These are phyloP conservation scores for Saccharomycopsis sp. DNA, from an alignment of 805 yeast species.

Conservation along the genomic window DNA sequence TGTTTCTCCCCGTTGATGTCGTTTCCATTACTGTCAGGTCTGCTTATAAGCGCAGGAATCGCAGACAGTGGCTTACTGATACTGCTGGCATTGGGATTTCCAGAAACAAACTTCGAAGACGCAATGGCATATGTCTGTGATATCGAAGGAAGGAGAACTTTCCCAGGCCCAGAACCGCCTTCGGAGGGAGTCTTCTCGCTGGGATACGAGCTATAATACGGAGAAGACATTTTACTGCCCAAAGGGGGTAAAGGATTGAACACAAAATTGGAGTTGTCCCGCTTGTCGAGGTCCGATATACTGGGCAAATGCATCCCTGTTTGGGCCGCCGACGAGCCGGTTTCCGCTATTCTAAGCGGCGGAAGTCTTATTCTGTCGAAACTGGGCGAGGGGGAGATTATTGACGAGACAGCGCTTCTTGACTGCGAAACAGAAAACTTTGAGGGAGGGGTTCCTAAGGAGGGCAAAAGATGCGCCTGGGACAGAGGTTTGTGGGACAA, in stretches of 20 bases:
- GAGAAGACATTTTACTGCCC: not conserved
- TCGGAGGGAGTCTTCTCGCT: not conserved
- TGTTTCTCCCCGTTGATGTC: not conserved
- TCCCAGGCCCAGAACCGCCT: not conserved
- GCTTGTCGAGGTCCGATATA: not conserved
- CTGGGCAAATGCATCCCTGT: not conserved
- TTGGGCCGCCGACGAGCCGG: not conserved
- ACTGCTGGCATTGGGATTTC: not conserved
- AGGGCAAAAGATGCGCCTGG: not conserved
- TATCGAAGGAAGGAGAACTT: not conserved
- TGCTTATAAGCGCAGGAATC: not conserved
- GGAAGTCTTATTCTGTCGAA: constrained; percentile 2
- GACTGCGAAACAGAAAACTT: too few species aligned
- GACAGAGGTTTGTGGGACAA: not conserved
- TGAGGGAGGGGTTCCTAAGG: not conserved
- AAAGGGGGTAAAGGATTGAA: not conserved
- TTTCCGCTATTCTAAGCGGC: not conserved
- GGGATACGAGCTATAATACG: not conserved
- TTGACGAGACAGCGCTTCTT: not conserved
- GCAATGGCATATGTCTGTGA: not conserved
- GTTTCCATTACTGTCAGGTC: not conserved
- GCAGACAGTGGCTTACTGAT: not conserved
- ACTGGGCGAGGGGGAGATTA: not conserved
- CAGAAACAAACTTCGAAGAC: not conserved
- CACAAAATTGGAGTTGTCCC: not conserved